Evolutionary conservation across 75 land plant genomes (phyloP).

Genomic region (Picea glauca): DNA sequence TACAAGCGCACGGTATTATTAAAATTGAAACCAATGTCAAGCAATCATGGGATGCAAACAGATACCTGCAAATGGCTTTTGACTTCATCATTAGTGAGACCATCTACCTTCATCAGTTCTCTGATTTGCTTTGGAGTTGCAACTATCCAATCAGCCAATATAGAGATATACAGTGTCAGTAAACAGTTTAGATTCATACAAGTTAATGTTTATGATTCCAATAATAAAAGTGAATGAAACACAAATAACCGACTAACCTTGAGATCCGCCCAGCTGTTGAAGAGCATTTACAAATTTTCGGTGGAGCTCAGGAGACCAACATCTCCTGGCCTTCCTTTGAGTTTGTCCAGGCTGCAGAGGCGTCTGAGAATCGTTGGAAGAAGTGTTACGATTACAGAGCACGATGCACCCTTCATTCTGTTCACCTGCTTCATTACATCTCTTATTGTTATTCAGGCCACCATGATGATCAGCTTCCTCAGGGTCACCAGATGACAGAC

Average conservation of each 20-base stretch:
- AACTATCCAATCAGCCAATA: conserved; percentile 25
- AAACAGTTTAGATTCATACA: too few species aligned
- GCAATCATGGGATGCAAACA: too few species aligned
- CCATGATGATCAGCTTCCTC: neutral
- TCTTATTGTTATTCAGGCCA: neutral
- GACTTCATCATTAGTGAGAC: conserved; percentile 92
- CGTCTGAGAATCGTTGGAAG: conserved; percentile 1
- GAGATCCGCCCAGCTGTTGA: conserved; percentile 97
- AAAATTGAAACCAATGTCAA: too few species aligned
- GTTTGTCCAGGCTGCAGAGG: conserved; percentile 24
- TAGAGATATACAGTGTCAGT: too few species aligned
- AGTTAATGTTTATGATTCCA: too few species aligned
- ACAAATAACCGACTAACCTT: conserved; percentile 39
- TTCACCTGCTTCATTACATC: neutral
- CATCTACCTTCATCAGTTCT: conserved; percentile 93
- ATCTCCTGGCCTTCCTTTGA: conserved; percentile 76
- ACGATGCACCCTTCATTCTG: too few species aligned
- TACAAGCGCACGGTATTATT: too few species aligned
- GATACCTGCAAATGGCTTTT: conserved; percentile 87
- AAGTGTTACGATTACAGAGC: too few species aligned
- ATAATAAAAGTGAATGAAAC: too few species aligned
- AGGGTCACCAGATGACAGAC: conserved; percentile 27
- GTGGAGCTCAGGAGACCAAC: conserved; percentile 99
- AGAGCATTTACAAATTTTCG: conserved; percentile 87
- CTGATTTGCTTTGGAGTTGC: conserved; percentile 89